These are phyloP conservation scores for Aspergillus viridinutans DNA, from an alignment of 2,329 filamentous ascomycete genomes.

Conservation along the genomic window DNA sequence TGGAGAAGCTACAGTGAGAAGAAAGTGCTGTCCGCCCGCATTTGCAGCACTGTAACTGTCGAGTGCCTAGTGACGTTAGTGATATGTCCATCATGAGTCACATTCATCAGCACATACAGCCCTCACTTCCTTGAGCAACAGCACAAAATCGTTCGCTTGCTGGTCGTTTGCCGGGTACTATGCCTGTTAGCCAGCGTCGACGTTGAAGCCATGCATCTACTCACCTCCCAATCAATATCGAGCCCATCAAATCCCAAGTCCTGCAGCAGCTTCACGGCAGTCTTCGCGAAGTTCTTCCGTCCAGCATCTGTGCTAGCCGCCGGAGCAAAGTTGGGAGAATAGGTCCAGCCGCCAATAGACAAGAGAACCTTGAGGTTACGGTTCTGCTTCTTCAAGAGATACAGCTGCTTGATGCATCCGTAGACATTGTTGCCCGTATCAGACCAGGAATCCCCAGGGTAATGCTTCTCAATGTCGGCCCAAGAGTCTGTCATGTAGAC, in stretches of 20 bases:
- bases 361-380: slow-evolving; percentile 75
- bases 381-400: slow-evolving; percentile 69
- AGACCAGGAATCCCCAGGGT: slow-evolving; percentile 61
- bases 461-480: slow-evolving; percentile 67
- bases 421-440: slow-evolving; percentile 69
- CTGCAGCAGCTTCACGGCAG: slow-evolving; percentile 68
- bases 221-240: slow-evolving; percentile 43
- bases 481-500: slow-evolving; percentile 69
- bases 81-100: no score
- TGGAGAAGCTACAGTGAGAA: slow-evolving; percentile 46
- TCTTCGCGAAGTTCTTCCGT: slow-evolving; percentile 61
- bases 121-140: slow-evolving; percentile 30
- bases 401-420: slow-evolving; percentile 74
- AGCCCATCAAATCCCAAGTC: slow-evolving; percentile 64
- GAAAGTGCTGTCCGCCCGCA: slow-evolving; percentile 38
- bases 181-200: neutral
- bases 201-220: neutral
- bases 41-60: slow-evolving; percentile 39
- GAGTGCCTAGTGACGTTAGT: slow-evolving; percentile 27
- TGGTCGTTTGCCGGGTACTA: slow-evolving; percentile 31
- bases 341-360: slow-evolving; percentile 78
- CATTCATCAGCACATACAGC: slow-evolving; percentile 19
- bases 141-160: slow-evolving; percentile 34
- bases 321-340: slow-evolving; percentile 68
- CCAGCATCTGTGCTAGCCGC: slow-evolving; percentile 59